Conservation (phyloP, 1,284 basidiomycete genomes). For the Fomitopsis pinicola region DNA sequence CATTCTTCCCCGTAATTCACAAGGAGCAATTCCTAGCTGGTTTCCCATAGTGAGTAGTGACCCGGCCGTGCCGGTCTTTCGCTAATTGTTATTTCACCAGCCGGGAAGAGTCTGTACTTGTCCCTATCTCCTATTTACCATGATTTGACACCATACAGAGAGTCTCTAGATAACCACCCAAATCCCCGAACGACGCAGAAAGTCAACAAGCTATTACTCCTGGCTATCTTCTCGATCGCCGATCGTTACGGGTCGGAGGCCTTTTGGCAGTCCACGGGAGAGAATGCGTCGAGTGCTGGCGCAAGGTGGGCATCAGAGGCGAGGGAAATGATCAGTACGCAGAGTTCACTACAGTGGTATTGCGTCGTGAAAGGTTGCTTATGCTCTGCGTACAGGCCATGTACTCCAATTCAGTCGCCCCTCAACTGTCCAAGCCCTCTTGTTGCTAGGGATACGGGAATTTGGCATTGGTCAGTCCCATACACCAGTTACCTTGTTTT, state of each 20-base stretch:
- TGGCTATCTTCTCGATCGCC: slow-evolving; percentile 77
- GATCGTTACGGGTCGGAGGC: slow-evolving; percentile 61
- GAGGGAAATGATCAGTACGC: slow-evolving; percentile 61
- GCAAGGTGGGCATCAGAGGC: slow-evolving; percentile 66
- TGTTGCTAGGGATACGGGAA: slow-evolving; percentile 77
- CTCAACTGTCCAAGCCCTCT: slow-evolving; percentile 71
- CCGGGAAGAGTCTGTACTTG: not conserved
- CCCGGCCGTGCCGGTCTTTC: not conserved
- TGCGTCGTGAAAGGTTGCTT: not conserved
- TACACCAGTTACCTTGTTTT: too few relatives aligned
- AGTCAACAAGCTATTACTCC: slow-evolving; percentile 65
- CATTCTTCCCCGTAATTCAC: slow-evolving; percentile 72
- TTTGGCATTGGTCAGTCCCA: slow-evolving; percentile 63
- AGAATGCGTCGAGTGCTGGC: slow-evolving; percentile 66
- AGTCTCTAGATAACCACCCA: not conserved
- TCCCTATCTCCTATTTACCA: not conserved
- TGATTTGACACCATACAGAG: not conserved
- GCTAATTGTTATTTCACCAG: not conserved
- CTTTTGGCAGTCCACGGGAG: slow-evolving; percentile 28
- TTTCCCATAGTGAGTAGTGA: slow-evolving; percentile 42
- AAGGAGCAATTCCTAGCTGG: slow-evolving; percentile 58
- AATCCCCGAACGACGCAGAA: slow-evolving; percentile 33
- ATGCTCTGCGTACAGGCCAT: slow-evolving; percentile 39
- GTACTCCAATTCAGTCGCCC: slow-evolving; percentile 62
- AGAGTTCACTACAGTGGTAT: not conserved